A percentile compares a stretch with the other conserved stretches of the same genome.
Conservation (phyloP, 202 grass and related monocot species). For the Carex sylvatica region DNA sequence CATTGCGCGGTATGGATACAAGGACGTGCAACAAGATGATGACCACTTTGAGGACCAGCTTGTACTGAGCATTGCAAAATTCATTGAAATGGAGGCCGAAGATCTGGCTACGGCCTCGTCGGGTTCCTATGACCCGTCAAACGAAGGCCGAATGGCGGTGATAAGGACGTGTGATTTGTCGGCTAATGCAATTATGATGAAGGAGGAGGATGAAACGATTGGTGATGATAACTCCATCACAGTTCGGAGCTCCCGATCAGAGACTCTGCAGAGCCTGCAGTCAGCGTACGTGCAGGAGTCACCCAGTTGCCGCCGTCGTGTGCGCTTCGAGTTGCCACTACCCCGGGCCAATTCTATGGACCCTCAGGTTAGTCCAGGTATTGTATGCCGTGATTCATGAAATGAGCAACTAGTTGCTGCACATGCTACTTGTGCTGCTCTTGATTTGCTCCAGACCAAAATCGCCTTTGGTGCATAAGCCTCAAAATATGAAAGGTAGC, state of each 20-base stretch:
- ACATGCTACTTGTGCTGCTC: background rate
- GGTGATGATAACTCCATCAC: conserved; percentile 37
- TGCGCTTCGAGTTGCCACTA: conserved; percentile 60
- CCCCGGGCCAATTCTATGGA: conserved; percentile 46
- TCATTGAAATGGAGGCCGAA: conserved; percentile 93
- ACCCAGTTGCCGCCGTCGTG: conserved; percentile 38
- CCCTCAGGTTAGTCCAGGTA: background rate
- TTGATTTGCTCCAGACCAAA: background rate
- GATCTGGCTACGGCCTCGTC: conserved; percentile 49
- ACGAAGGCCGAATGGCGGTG: conserved; percentile 94
- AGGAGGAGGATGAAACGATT: conserved; percentile 28
- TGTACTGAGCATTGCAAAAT: conserved; percentile 91
- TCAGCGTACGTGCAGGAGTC: conserved; percentile 82
- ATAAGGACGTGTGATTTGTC: conserved; percentile 52
- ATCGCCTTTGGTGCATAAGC: background rate
- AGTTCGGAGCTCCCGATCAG: conserved; percentile 67
- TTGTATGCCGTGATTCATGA: background rate
- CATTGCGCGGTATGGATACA: conserved; percentile 91
- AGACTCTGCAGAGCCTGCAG: conserved; percentile 73
- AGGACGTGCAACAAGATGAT: conserved; percentile 80
- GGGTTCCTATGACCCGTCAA: conserved; percentile 58
- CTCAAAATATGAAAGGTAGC: background rate
- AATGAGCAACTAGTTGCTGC: background rate
- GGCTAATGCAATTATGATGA: conserved; percentile 38
- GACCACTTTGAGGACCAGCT: conserved; percentile 91